Conservation (phyloP, 176 grass and related monocot species). For the Pontederia crassipes region DNA sequence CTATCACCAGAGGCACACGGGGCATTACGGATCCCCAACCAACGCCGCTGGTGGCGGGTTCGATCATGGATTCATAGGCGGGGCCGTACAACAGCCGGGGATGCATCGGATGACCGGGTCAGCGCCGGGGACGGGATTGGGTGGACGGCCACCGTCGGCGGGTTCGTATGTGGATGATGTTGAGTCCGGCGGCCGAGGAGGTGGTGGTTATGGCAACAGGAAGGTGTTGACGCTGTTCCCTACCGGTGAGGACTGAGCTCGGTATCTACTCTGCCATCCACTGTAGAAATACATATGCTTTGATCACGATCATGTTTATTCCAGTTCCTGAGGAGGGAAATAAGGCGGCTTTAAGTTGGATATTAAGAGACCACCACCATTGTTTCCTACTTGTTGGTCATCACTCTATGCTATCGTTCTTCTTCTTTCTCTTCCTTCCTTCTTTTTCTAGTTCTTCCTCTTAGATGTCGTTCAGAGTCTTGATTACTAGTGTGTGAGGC, state of each 20-base stretch:
- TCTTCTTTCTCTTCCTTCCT: too few relatives aligned
- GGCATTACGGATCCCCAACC: constrained; percentile 29
- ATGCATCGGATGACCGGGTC: constrained; percentile 61
- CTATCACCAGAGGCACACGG: constrained; percentile 38
- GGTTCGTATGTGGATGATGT: constrained; percentile 51
- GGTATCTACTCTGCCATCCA: neutral
- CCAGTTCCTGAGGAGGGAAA: too few relatives aligned
- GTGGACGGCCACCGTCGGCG: constrained; percentile 19
- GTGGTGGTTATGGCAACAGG: constrained; percentile 23
- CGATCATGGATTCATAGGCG: constrained; percentile 64
- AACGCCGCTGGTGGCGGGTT: constrained; percentile 20
- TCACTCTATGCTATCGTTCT: too few relatives aligned
- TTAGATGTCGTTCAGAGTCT: too few relatives aligned
- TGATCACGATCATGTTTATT: too few relatives aligned
- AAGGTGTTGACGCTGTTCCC: constrained; percentile 84
- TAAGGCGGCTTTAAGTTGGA: too few relatives aligned
- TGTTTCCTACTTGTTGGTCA: too few relatives aligned
- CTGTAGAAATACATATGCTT: neutral
- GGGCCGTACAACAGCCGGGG: constrained; percentile 36
- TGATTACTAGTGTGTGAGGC: too few relatives aligned
- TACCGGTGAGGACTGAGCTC: constrained; percentile 45
- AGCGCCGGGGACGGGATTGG: neutral
- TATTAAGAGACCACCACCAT: too few relatives aligned
- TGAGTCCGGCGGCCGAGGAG: constrained; percentile 50
- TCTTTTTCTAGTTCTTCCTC: too few relatives aligned